Conservation (phyloP, 768 basidiomycete genomes). For the Boletus speciosus region DNA sequence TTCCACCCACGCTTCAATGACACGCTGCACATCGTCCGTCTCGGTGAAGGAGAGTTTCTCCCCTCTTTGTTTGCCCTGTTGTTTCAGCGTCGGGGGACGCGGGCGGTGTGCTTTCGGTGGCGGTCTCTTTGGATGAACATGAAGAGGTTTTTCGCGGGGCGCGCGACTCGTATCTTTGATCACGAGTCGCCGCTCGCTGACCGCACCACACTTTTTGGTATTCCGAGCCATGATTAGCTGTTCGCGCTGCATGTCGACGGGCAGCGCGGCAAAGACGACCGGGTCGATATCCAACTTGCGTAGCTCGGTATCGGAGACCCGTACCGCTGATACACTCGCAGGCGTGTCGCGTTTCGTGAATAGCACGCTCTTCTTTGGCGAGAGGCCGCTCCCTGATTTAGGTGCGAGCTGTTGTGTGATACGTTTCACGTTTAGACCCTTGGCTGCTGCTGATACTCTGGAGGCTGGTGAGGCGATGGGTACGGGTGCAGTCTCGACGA, state of each 20-base stretch:
- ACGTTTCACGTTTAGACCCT: constrained; percentile 47
- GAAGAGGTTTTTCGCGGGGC: constrained; percentile 26
- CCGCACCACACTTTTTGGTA: constrained; percentile 37
- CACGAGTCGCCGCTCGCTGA: constrained; percentile 42
- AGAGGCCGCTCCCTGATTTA: constrained; percentile 39
- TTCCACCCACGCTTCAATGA: constrained; percentile 76
- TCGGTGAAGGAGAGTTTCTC: constrained; percentile 60
- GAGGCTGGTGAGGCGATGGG: constrained; percentile 3
- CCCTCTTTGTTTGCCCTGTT: constrained; percentile 47
- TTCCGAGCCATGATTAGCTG: constrained; percentile 61
- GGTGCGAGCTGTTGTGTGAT: constrained; percentile 66
- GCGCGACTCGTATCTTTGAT: constrained; percentile 40
- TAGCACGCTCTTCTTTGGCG: constrained; percentile 36
- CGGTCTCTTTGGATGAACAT: constrained; percentile 42
- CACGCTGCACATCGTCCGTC: constrained; percentile 65
- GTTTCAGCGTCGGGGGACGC: constrained; percentile 50
- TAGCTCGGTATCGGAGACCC: constrained; percentile 56
- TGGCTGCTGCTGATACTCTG: constrained; percentile 20
- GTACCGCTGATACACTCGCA: constrained; percentile 32
- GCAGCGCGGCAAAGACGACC: constrained; percentile 62
- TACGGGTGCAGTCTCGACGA: constrained; percentile 7
- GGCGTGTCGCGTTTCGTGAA: constrained; percentile 35
- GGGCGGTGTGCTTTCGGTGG: constrained; percentile 54
- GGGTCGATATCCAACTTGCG: constrained; percentile 67
- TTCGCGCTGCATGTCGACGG: constrained; percentile 67